These are phyloP conservation scores for Metschnikowia anglica DNA, from an alignment of 805 yeast genomes.

Conservation along the genomic window DNA sequence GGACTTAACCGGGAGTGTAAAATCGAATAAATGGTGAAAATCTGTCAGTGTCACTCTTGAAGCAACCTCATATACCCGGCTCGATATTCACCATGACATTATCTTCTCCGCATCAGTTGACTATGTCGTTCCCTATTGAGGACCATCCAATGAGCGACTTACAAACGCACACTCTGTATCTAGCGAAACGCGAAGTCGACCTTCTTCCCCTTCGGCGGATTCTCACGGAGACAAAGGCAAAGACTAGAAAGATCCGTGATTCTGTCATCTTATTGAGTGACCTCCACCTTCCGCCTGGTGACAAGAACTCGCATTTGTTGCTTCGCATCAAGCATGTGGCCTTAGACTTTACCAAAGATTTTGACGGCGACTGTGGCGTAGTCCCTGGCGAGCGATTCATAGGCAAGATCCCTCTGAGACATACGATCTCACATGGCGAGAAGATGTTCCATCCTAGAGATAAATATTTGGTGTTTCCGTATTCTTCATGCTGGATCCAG, in stretches of 20 bases:
- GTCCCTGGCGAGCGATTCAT: conserved; percentile 39
- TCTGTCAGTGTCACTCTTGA: too few species aligned
- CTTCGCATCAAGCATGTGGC: conserved; percentile 20
- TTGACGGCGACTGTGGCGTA: conserved; percentile 9
- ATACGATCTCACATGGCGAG: conserved; percentile 5
- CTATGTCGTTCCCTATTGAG: background rate
- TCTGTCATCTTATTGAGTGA: conserved; percentile 13
- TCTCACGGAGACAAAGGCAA: background rate
- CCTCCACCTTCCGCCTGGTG: conserved; percentile 13
- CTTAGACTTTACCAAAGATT: conserved; percentile 14
- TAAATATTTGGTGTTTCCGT: conserved; percentile 32
- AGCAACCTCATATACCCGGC: too few species aligned
- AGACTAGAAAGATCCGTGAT: conserved; percentile 12
- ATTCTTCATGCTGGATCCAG: conserved; percentile 33
- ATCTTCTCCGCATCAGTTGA: background rate
- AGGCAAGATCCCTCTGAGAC: conserved; percentile 27
- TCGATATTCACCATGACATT: background rate
- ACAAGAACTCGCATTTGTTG: conserved; percentile 4
- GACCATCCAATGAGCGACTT: conserved; percentile 6
- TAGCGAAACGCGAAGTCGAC: conserved; percentile 10
- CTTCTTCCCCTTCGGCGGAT: conserved; percentile 17
- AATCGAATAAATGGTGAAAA: too few species aligned
- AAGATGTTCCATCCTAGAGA: conserved; percentile 7
- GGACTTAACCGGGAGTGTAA: too few species aligned
- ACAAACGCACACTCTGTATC: conserved; percentile 11